A percentile compares a stretch with the other conserved stretches of the same genome.
Conservation (phyloP, 148 eudicot genomes). For the Persicaria maculosa region DNA sequence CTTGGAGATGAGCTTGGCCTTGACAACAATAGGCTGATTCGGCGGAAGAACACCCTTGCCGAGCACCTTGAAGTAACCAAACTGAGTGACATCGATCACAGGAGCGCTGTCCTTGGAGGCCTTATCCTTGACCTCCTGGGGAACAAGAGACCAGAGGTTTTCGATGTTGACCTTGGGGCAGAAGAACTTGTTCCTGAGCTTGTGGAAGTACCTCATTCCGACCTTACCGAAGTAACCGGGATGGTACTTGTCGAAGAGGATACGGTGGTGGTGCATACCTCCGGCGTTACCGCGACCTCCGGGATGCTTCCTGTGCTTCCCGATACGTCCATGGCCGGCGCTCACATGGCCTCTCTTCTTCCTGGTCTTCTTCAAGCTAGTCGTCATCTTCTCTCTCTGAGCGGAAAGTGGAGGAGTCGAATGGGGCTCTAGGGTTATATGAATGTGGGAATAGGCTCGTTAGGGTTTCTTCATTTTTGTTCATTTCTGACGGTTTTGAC, state of each 20-base stretch:
- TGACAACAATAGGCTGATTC: slow-evolving; percentile 31
- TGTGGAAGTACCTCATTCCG: slow-evolving; percentile 48
- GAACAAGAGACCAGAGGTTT: slow-evolving; percentile 36
- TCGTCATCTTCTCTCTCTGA: slow-evolving; percentile 26
- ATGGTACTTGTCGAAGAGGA: slow-evolving; percentile 52
- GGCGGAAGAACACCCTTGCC: slow-evolving; percentile 37
- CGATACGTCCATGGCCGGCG: slow-evolving; percentile 49
- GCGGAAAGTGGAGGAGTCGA: neutral
- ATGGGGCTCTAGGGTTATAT: neutral
- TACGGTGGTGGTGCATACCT: slow-evolving; percentile 52
- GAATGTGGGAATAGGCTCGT: neutral
- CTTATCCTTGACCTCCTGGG: slow-evolving; percentile 30
- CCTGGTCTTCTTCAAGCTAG: slow-evolving; percentile 35
- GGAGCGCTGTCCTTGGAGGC: slow-evolving; percentile 29
- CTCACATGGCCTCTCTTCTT: slow-evolving; percentile 53
- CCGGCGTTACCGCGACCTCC: slow-evolving; percentile 53
- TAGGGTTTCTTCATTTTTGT: neutral
- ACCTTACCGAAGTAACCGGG: slow-evolving; percentile 50
- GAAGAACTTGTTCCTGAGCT: slow-evolving; percentile 37
- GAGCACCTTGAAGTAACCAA: slow-evolving; percentile 43
- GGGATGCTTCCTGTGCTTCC: slow-evolving; percentile 53
- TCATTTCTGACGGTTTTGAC: neutral
- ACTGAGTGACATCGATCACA: slow-evolving; percentile 35
- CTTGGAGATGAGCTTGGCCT: slow-evolving; percentile 40
- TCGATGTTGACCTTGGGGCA: slow-evolving; percentile 43